phyloP scores from a whole-genome alignment of 1,139 yeast genomes.

The Diutina catenulata region DNA sequence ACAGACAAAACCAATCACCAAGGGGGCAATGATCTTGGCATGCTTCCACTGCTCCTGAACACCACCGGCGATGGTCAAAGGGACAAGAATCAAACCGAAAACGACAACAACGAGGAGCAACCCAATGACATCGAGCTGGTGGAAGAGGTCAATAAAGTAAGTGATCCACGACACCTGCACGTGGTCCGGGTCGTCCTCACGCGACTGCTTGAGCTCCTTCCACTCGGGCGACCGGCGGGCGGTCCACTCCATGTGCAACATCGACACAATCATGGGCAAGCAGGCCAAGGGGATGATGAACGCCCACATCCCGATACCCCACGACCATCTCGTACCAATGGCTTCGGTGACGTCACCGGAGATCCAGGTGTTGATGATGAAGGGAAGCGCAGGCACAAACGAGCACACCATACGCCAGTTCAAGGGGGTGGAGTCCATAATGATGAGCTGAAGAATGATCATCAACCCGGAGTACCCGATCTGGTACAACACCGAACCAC shows the following conservation, averaged over 20 bases:
- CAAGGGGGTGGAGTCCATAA: constrained; percentile 55
- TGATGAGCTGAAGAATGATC: constrained; percentile 41
- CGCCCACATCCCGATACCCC: constrained; percentile 28
- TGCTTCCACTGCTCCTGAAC: constrained; percentile 18
- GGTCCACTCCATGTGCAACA: neutral
- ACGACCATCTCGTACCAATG: constrained; percentile 34
- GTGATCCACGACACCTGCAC: neutral
- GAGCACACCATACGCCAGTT: constrained; percentile 60
- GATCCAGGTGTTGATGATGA: constrained; percentile 68
- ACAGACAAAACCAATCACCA: constrained; percentile 48
- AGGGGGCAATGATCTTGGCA: constrained; percentile 46
- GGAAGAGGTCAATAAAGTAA: constrained; percentile 14
- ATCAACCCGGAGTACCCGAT: constrained; percentile 60
- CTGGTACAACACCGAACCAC: constrained; percentile 61
- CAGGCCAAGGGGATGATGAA: constrained; percentile 11
- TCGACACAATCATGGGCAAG: neutral
- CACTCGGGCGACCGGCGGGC: neutral
- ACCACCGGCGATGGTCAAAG: constrained; percentile 49
- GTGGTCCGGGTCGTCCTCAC: neutral
- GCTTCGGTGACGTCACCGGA: constrained; percentile 41
- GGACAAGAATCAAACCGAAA: constrained; percentile 47
- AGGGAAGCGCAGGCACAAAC: constrained; percentile 57
- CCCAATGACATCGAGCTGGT: constrained; percentile 49
- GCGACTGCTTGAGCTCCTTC: neutral
- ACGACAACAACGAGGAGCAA: constrained; percentile 35